A percentile compares a stretch with the other conserved stretches of the same genome.
These are phyloP conservation scores for Cercospora sp. DNA, from an alignment of 2,329 filamentous ascomycete species.

Conservation along the genomic window DNA sequence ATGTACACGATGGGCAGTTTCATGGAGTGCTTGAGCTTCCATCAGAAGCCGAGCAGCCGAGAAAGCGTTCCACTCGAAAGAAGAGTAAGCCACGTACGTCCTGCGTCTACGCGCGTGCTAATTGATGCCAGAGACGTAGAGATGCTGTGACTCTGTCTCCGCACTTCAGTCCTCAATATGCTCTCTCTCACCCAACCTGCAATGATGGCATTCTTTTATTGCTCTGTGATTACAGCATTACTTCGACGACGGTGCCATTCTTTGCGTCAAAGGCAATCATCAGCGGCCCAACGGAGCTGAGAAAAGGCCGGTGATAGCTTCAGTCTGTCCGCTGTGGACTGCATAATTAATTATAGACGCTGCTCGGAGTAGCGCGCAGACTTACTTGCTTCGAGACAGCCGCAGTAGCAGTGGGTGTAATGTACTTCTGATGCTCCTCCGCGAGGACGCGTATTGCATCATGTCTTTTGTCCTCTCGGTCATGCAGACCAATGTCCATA, in stretches of 20 bases:
- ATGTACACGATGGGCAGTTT: not conserved
- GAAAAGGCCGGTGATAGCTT: not conserved
- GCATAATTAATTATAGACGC: not conserved
- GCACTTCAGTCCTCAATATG: not conserved
- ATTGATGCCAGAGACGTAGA: not conserved
- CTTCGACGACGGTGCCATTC: not conserved
- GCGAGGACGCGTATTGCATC: not conserved
- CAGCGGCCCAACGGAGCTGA: not conserved
- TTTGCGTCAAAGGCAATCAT: not conserved
- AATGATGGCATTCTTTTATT: not conserved
- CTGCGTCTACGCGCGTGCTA: not conserved
- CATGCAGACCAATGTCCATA: not conserved
- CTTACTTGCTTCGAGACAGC: not conserved
- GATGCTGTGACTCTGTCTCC: not conserved
- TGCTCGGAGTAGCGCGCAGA: not conserved
- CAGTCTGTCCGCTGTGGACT: not conserved
- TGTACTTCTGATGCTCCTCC: not conserved
- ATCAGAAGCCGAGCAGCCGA: not conserved
- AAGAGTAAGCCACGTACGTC: not conserved
- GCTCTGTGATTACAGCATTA: not conserved
- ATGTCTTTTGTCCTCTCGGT: not conserved
- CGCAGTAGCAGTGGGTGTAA: not conserved
- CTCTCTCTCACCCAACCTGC: not conserved
- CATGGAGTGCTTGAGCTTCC: not conserved
- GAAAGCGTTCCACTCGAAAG: slow-evolving; percentile 1